Evolutionary conservation across 1,139 yeast species (phyloP).

Genomic region (Debaryomyces robertsiae): DNA sequence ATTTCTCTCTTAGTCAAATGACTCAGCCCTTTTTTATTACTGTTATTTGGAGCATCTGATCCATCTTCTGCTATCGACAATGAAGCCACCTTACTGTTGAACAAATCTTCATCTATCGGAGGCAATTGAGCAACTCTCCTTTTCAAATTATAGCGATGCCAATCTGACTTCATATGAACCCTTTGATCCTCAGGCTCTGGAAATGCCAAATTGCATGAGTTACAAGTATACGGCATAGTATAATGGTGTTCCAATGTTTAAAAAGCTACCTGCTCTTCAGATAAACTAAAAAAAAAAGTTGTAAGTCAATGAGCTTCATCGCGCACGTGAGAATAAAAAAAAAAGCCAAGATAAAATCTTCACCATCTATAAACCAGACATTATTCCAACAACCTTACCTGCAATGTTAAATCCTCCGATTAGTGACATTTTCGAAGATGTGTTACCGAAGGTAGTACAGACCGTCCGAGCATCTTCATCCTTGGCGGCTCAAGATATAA

Average conservation of each 20-base stretch:
- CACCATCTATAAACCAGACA: too few relatives aligned
- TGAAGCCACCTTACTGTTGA: conserved; percentile 48
- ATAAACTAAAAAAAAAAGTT: conserved; percentile 2
- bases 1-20: conserved; percentile 61
- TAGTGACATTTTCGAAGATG: conserved; percentile 22
- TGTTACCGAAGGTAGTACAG: conserved; percentile 48
- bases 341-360: conserved; percentile 2
- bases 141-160: conserved; percentile 72
- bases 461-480: conserved; percentile 72
- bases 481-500: conserved; percentile 78
- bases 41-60: conserved; percentile 13
- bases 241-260: background rate
- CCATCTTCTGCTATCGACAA: conserved; percentile 22
- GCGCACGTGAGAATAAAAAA: conserved; percentile 4
- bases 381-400: conserved; percentile 1
- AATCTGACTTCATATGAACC: conserved; percentile 62
- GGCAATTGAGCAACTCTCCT: conserved; percentile 64
- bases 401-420: conserved; percentile 10
- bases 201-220: conserved; percentile 47
- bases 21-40: conserved; percentile 27
- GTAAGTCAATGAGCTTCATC: conserved; percentile 5
- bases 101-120: conserved; percentile 51
- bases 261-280: background rate
- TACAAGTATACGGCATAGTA: conserved; percentile 41
- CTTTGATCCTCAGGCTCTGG: conserved; percentile 45